Conservation (phyloP, 306 rosid genomes). For the Trifolium pratense region DNA sequence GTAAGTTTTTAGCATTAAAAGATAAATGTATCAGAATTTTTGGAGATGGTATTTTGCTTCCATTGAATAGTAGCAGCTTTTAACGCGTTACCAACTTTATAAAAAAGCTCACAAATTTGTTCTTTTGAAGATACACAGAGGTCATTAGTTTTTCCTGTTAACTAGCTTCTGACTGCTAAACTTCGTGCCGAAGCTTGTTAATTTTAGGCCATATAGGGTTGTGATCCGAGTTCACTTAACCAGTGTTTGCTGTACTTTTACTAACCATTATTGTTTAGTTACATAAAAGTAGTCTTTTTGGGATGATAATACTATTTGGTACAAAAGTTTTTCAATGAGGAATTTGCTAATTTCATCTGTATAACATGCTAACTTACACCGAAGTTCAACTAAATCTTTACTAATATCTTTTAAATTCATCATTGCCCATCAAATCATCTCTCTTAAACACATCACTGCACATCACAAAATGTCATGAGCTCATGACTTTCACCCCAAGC, state of each 20-base stretch:
- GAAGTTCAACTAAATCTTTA: too few species aligned
- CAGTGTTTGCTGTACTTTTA: neutral
- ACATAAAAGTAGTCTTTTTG: too few species aligned
- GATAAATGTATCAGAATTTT: constrained; percentile 34
- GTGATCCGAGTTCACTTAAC: neutral
- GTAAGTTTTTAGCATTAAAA: constrained; percentile 3
- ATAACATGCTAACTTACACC: too few species aligned
- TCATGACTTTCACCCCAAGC: too few species aligned
- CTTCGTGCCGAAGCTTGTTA: neutral
- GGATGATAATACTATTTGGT: too few species aligned
- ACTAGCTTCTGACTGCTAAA: neutral
- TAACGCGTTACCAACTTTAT: neutral
- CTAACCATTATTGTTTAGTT: too few species aligned
- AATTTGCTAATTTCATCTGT: too few species aligned
- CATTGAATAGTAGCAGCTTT: constrained; percentile 21
- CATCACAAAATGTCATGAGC: too few species aligned
- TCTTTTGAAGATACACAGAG: neutral
- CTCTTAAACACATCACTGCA: too few species aligned
- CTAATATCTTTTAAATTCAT: too few species aligned
- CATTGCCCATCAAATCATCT: too few species aligned
- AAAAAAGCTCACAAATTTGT: neutral
- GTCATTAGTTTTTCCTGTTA: neutral
- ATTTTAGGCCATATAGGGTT: neutral
- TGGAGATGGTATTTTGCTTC: constrained; percentile 28
- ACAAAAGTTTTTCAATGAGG: too few species aligned